phyloP scores from a whole-genome alignment of 2,329 filamentous ascomycete species.

The Fusarium veterinarium region DNA sequence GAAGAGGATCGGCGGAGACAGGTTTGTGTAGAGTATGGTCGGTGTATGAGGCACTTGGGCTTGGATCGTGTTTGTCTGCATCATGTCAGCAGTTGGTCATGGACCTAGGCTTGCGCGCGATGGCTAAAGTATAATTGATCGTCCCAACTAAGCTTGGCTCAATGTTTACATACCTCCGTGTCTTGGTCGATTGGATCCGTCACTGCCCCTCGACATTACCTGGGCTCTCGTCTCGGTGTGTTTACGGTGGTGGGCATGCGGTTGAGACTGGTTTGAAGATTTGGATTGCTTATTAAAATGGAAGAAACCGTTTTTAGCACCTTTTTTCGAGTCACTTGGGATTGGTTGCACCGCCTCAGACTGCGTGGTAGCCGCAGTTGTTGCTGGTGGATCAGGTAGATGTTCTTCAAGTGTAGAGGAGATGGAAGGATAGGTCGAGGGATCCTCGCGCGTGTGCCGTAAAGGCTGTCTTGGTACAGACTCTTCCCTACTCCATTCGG shows the following conservation, averaged over 20 bases:
- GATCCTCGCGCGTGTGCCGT: constrained; percentile 42
- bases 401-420: constrained; percentile 43
- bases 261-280: constrained; percentile 51
- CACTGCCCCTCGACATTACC: constrained; percentile 52
- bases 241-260: constrained; percentile 43
- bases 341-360: constrained; percentile 23
- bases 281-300: constrained; percentile 62
- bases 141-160: constrained; percentile 26
- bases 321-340: constrained; percentile 54
- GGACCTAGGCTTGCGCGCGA: constrained; percentile 18
- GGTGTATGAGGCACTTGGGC: constrained; percentile 35
- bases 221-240: constrained; percentile 53
- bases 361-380: constrained; percentile 27
- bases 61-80: constrained; percentile 38
- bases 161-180: constrained; percentile 50
- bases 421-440: constrained; percentile 44
- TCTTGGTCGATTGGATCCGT: constrained; percentile 46
- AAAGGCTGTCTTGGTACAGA: constrained; percentile 43
- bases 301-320: constrained; percentile 63
- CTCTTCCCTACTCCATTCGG: constrained; percentile 33
- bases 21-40: constrained; percentile 54
- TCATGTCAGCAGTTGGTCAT: constrained; percentile 38
- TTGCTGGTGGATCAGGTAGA: constrained; percentile 34
- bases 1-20: constrained; percentile 56
- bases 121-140: constrained; percentile 33